Base-by-base conservation (phyloP, 306 rosid genomes). In the Fragaria iinumae region DNA sequence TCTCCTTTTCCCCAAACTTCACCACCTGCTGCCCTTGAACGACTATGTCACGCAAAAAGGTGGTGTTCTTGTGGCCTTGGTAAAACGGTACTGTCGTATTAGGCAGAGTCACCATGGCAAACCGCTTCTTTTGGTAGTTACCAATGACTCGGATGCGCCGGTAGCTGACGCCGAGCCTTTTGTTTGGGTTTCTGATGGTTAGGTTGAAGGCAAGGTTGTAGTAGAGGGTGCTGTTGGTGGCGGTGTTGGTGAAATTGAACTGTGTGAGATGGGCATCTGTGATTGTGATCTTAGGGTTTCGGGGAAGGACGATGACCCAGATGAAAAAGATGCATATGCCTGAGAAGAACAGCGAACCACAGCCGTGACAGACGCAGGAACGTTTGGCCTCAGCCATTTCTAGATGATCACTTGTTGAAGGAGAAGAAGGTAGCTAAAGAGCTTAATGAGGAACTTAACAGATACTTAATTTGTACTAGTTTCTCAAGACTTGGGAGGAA, bases 121-220 rank as follows among this genome's bases (percentile, higher is more conserved):
- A 76, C 69, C 86, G 44, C 2, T 66, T 80, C 38, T 80, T 82
- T 25, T 77, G 79, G 74, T 62, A 90, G 27, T 77, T 5, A 0
- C 86, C 83, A 0, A 74, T 68, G 34, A 86, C 92, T 47, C 82
- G 85, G 80, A 83, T 77, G 72, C 14, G 16, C 52, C 86, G 89
- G 68, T 82, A 90, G 78, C 84, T 80, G 76, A 90, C 13, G 0
- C 85, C 91, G 0, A 90, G 73, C 53, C 47, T 81, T 36, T 73
- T 86, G 82, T 88, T 90, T 0, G 91, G 89, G 77, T 90, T 87
- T 1, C 89, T 86, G 5, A 88, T 36, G 44, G 86, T 79, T 66
- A 73, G 20, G 69, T 64, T 72, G 52, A 73, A 21, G 10, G 67
- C 18, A 29, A 29, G 47, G 44, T 73, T 65, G 74, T 65, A 67